phyloP scores from a whole-genome alignment of 2,329 filamentous ascomycete genomes.

The Neospermospora avenae region DNA sequence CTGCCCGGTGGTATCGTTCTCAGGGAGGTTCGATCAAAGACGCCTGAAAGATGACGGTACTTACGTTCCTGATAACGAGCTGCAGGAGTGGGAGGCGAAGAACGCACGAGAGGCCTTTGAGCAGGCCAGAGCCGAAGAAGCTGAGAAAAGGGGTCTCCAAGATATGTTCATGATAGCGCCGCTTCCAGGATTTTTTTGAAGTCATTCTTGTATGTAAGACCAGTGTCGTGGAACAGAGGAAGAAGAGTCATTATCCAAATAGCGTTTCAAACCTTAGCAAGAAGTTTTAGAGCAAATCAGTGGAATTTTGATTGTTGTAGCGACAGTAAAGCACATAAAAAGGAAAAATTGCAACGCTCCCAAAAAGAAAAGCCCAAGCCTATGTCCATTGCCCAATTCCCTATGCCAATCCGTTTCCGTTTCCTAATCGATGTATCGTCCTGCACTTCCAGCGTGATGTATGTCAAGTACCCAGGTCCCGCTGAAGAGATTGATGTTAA shows the following conservation, averaged over 20 bases:
- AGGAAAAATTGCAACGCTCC: neutral
- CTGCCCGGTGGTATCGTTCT: neutral
- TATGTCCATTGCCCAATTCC: neutral
- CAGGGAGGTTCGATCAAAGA: neutral
- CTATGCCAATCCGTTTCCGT: no score
- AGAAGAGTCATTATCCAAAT: no score
- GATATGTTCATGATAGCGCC: neutral
- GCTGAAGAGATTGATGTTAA: neutral
- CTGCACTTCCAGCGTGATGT: conserved; percentile 4
- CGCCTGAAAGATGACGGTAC: neutral
- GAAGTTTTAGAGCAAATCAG: neutral
- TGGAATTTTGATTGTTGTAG: neutral
- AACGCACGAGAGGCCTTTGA: neutral
- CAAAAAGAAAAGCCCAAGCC: neutral
- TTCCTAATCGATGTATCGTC: neutral
- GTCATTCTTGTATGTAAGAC: neutral
- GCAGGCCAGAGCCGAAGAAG: neutral
- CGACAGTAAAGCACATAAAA: neutral
- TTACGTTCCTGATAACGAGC: neutral
- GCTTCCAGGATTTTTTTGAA: neutral
- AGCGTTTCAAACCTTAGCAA: no score
- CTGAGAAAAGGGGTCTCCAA: neutral
- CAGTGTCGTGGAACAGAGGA: no score
- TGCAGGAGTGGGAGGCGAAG: neutral
- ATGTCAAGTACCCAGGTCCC: neutral